phyloP scores from a whole-genome alignment of 441 rosid species.

The Gossypium lobatum region DNA sequence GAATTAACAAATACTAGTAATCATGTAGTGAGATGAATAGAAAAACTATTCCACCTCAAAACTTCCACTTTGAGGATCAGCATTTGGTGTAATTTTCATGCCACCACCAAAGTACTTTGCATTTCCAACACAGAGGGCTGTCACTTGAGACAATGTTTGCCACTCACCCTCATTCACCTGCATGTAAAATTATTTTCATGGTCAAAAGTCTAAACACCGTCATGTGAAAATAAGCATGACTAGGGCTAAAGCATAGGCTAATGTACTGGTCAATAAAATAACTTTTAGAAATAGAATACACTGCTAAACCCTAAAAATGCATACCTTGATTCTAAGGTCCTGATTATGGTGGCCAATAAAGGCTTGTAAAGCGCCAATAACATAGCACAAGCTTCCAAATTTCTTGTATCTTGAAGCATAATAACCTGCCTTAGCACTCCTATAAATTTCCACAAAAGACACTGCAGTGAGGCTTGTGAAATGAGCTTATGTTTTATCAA shows the following conservation, averaged over 20 bases:
- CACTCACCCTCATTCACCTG: conserved; percentile 69
- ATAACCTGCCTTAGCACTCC: conserved; percentile 98
- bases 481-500: conserved; percentile 19
- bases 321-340: conserved; percentile 75
- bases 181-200: not conserved
- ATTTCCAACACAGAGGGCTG: conserved; percentile 88
- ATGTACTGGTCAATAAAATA: not conserved
- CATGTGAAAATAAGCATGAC: not conserved
- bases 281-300: not conserved
- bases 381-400: conserved; percentile 78
- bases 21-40: not conserved
- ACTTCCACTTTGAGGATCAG: conserved; percentile 65
- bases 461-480: conserved; percentile 16
- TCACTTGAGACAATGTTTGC: conserved; percentile 68
- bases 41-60: conserved; percentile 53
- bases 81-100: conserved; percentile 94
- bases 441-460: conserved; percentile 28
- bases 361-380: conserved; percentile 85
- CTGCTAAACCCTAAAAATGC: conserved; percentile 5
- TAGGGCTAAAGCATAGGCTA: not conserved
- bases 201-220: not conserved
- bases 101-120: conserved; percentile 97
- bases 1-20: not conserved
- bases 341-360: conserved; percentile 76
- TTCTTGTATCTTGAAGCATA: conserved; percentile 86